Base-by-base conservation (phyloP, 805 yeast species). In the Clavispora phyllophila region DNA sequence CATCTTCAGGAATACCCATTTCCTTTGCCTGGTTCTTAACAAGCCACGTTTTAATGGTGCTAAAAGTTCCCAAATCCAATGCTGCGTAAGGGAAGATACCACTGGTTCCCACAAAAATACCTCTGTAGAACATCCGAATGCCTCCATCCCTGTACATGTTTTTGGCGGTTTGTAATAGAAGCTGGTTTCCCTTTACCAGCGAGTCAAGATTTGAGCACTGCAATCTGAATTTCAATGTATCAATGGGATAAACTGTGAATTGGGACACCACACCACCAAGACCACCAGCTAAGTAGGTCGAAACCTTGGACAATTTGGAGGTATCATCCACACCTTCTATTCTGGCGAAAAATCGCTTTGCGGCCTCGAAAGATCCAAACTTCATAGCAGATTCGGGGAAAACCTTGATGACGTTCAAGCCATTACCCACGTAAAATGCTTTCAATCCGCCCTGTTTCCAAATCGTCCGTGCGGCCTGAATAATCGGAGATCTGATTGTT, bases 51-150 rank as follows among this genome's bases (percentile, higher is more conserved):
- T 91, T 91, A 51, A 93, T 75, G 1, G 90, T 83, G 9, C 91
- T 75, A 61, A 93, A 93, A 0, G 97, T 89, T 28, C 99, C 99
- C 40, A 93, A 69, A 62, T 93, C 99, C 24, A 93, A 70, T 0
- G 99, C 99, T 1, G 98, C 97, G 60, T 90, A 93, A 0, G 99
- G 99, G 68, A 93, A 93, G 51, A 93, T 91, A 37, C 99, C 99
- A 45, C 90, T 78, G 4, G 90, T 79, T n/a, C 99, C 99, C 20
- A 88, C 95, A 41, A 78, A 63, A 17, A 91, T 73, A 22, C 99
- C 99, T 49, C 98, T 68, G 60, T 93, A 93, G 56, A 89, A 93
- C 5, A 85, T 64, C 36, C 74, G 63, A 2, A 87, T 22, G 0
- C 98, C 98, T 32, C 96, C 96, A 48, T 82, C 87, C 43, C 58